A percentile compares a stretch with the other conserved stretches of the same genome.
phyloP scores from a whole-genome alignment of 2,329 filamentous ascomycete species.

The Myriangium duriaei region DNA sequence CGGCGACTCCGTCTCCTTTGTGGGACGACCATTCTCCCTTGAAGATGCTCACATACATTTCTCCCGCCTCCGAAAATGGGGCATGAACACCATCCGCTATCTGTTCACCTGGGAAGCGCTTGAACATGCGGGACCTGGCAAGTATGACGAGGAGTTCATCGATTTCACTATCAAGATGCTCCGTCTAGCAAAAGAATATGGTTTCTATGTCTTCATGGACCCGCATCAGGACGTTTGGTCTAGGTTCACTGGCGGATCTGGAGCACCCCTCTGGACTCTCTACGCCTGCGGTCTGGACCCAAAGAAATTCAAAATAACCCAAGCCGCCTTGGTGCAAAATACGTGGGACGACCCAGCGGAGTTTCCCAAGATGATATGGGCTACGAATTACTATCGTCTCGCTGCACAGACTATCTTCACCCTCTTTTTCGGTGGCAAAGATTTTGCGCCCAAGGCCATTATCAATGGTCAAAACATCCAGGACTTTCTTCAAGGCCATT shows the following conservation, averaged over 20 bases:
- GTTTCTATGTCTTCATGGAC: conserved; percentile 97
- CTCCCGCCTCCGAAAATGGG: conserved; percentile 69
- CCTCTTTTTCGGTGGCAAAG: conserved; percentile 77
- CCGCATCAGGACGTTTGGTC: conserved; percentile 99
- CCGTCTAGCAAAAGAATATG: conserved; percentile 73
- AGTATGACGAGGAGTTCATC: conserved; percentile 90
- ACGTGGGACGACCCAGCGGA: conserved; percentile 72
- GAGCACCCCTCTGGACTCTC: conserved; percentile 93
- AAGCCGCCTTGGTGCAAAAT: conserved; percentile 91
- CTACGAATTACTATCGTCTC: conserved; percentile 85
- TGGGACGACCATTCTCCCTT: conserved; percentile 68
- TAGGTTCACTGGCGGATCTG: conserved; percentile 82
- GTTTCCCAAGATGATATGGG: conserved; percentile 99
- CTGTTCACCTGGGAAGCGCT: conserved; percentile 99
- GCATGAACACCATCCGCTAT: conserved; percentile 94
- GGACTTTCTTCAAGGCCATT: conserved; percentile 84
- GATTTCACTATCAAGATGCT: conserved; percentile 78
- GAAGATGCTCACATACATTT: conserved; percentile 81
- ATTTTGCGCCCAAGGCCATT: conserved; percentile 91
- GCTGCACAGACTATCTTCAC: conserved; percentile 87
- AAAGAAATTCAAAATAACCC: conserved; percentile 67
- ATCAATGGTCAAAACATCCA: conserved; percentile 94
- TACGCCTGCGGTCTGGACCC: conserved; percentile 91
- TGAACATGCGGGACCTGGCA: conserved; percentile 78
- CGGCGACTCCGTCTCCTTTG: conserved; percentile 81